Base-by-base conservation (phyloP, 257 asterid genomes). In the Parsonsia alboflavescens region DNA sequence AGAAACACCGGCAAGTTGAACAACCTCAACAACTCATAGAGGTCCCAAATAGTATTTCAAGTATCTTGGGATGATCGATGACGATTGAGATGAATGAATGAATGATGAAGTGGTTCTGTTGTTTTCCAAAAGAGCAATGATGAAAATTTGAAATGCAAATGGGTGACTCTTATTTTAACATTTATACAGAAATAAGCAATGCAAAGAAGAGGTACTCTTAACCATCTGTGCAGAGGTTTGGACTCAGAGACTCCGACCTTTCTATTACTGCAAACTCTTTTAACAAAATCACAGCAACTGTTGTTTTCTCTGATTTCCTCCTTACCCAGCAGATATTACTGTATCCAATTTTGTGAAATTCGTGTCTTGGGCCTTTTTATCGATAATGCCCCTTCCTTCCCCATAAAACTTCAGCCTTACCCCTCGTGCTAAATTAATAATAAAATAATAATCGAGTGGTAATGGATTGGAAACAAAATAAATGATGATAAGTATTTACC, bases 1-100 rank as follows among this genome's bases (percentile, higher is more conserved):
- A 76, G 65, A 49, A 67, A 75, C 7, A 68, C 67, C 33, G 36
- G 28, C 36, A 61, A 44, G 78, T 61, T 59, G 75, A 76, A 67
- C 78, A 56, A 75, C 81, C 73, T 76, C 84, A 80, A 61, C 78
- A 50, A 78, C 39, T 26, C 39, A 22, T 1, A 24, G 2, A 0
- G 16, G n/a, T 15, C 19, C 45, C 30, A 28, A 52, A 11, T 13
- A 50, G 17, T 62, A 11, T 62, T 16, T 6, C 6, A 6, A 50
- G 21, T 50, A 1, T 3, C 44, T 30, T 52, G 64, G 41, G 69
- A 46, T 15, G 70, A 77, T 49, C 53, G 44, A 64, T 64, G 52
- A 33, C 70, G 42, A 22, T n/a, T 30, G 66, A 68, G 7, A 75
- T 26, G 58, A 48, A 48, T 53, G 33, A 52, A 19, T 52, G 16